Evolutionary conservation across 331 rosid genomes (phyloP).

Genomic region (Erythrophleum ivorense): DNA sequence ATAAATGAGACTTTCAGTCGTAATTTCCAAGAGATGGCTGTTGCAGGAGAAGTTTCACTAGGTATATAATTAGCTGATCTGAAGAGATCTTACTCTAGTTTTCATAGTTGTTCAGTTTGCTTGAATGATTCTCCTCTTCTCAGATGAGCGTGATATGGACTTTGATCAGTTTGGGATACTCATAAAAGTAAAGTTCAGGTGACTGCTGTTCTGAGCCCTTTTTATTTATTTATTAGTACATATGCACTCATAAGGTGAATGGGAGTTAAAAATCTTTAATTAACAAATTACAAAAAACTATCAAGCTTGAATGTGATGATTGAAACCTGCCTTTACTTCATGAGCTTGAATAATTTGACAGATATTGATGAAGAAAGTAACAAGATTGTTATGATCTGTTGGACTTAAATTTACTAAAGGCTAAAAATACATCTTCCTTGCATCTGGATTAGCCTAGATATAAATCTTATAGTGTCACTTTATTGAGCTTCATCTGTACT

Average conservation of each 20-base stretch:
- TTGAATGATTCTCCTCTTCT: conserved; percentile 39
- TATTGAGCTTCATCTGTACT: conserved; percentile 5
- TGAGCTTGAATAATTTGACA: not conserved
- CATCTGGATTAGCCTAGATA: conserved; percentile 10
- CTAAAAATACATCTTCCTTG: not conserved
- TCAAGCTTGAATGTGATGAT: conserved; percentile 27
- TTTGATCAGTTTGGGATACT: conserved; percentile 87
- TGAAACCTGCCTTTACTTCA: not conserved
- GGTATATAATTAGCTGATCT: conserved; percentile 54
- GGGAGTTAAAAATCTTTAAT: conserved; percentile 8
- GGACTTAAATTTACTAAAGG: conserved; percentile 5
- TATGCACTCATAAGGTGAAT: conserved; percentile 3
- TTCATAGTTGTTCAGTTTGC: conserved; percentile 36
- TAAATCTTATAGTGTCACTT: not conserved
- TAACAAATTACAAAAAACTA: not conserved
- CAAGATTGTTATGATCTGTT: not conserved
- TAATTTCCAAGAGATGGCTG: conserved; percentile 98
- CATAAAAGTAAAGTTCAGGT: conserved; percentile 98
- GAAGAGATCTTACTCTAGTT: conserved; percentile 17
- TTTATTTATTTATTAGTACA: not conserved
- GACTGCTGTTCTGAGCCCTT: conserved; percentile 35
- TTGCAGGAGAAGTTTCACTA: conserved; percentile 95
- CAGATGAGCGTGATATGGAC: conserved; percentile 89
- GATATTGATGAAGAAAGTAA: not conserved
- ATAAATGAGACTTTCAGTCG: conserved; percentile 85